Evolutionary conservation across 306 rosid species (phyloP).

Genomic region (Delonix regia): DNA sequence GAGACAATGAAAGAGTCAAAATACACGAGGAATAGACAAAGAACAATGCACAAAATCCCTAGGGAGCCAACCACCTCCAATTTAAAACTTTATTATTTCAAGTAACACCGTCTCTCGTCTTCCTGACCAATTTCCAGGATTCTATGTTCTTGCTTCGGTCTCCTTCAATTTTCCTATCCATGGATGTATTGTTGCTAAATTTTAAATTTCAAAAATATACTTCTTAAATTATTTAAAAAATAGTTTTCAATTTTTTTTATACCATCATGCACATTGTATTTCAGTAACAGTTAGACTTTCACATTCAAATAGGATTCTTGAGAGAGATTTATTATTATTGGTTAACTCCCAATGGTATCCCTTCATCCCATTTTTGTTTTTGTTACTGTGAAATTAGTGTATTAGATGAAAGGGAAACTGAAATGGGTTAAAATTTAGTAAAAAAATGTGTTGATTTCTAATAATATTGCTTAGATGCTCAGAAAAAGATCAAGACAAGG

Average conservation of each 20-base stretch:
- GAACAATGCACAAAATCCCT: background rate
- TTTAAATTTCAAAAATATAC: background rate
- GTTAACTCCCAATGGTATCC: background rate
- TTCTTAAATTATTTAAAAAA: background rate
- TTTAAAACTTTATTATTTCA: background rate
- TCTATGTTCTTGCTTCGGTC: slow-evolving; percentile 18
- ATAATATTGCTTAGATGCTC: background rate
- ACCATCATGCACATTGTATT: no score
- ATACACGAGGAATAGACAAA: background rate
- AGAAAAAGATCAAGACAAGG: background rate
- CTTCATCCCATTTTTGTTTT: no score
- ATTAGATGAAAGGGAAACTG: background rate
- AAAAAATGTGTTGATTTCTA: background rate
- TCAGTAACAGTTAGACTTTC: no score
- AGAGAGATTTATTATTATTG: background rate
- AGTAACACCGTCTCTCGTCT: background rate
- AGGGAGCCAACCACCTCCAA: slow-evolving; percentile 3
- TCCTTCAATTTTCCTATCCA: background rate
- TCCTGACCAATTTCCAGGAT: slow-evolving; percentile 15
- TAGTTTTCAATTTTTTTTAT: no score
- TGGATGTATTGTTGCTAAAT: background rate
- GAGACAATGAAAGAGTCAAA: slow-evolving; percentile 5
- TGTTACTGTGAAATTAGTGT: background rate
- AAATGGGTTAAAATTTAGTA: background rate
- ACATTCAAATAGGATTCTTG: no score